Conservation (phyloP, 2,329 filamentous ascomycete genomes). For the Penicillium capsulatum region DNA sequence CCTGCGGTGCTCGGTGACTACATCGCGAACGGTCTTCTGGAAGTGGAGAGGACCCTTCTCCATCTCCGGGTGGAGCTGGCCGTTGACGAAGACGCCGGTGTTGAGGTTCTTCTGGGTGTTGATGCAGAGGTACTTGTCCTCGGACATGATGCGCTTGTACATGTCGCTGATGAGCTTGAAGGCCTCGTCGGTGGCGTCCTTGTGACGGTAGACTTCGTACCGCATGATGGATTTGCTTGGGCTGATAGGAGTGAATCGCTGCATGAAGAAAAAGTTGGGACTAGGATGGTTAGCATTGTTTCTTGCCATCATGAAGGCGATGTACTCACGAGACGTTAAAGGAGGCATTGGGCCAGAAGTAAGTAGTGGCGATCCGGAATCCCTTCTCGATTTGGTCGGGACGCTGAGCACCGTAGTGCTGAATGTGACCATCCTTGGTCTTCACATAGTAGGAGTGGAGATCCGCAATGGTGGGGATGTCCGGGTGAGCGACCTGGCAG, state of each 20-base stretch:
- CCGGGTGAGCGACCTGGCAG: constrained; percentile 24
- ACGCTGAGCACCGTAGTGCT: constrained; percentile 42
- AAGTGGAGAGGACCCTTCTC: constrained; percentile 58
- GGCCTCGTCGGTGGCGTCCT: constrained; percentile 55
- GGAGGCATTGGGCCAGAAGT: constrained; percentile 37
- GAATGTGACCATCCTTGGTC: constrained; percentile 48
- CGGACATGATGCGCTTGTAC: constrained; percentile 63
- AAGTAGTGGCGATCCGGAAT: constrained; percentile 24
- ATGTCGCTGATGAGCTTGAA: constrained; percentile 57
- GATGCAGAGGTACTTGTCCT: constrained; percentile 62
- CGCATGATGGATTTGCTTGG: constrained; percentile 54
- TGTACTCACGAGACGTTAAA: constrained; percentile 33
- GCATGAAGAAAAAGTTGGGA: constrained; percentile 60
- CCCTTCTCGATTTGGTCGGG: constrained; percentile 21
- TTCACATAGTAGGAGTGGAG: constrained; percentile 53
- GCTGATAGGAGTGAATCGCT: constrained; percentile 57
- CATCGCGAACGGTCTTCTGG: constrained; percentile 51
- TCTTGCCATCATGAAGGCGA: not conserved
- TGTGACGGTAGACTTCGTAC: constrained; percentile 64
- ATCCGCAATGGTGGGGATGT: constrained; percentile 47
- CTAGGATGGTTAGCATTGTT: constrained; percentile 28
- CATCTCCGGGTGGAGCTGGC: constrained; percentile 58
- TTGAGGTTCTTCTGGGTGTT: constrained; percentile 59
- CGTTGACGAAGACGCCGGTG: constrained; percentile 59
- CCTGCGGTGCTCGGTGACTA: constrained; percentile 46